Base-by-base conservation (phyloP, 371 early-diverging fungal genomes). In the Mucor circinelloides region DNA sequence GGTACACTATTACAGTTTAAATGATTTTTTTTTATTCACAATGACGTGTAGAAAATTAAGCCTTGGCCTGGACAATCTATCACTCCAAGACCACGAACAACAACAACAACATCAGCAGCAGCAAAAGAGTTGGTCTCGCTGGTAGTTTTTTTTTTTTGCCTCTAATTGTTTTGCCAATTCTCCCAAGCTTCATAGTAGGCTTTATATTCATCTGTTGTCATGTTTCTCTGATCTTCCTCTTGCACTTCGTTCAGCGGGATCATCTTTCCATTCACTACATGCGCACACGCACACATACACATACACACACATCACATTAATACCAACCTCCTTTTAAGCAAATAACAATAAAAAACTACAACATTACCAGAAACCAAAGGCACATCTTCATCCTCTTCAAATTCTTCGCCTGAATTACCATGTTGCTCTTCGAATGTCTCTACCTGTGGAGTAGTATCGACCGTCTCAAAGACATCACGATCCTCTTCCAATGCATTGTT, bases 161-260 rank as follows among this genome's bases (percentile, higher is more conserved):
- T 70, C 6, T 44, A 44, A 7, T 44, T 44, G 23, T 58, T 72
- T 60, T 81, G 76, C 82, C 82, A 82, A n/a, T 58, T 66, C 66
- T 82, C 78, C 80, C 80, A 82, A 63, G 82, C 82, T 62, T 82
- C 82, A 63, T 82, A 82, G 52, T 82, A 82, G 13, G 82, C 82
- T 77, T 84, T 76, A 42, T 87, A 87, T 71, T 87, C 87, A 57
- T 85, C 87, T 2, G 85, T 82, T 1, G 87, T 80, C 87, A 87
- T 87, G 36, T 80, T 77, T 12, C 72, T 64, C 58, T 85, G 86
- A 63, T 85, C 85, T 44, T 87, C 87, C 64, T 85, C 86, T 27
- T 80, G 81, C 6, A 85, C 77, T 55, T 87, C 86, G 68, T 84
- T 78, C 54, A 87, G 52, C 1, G 85, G 84, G 31, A 85, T 80